These are phyloP conservation scores for Isoetes taiwanensis DNA, from an alignment of 75 land plant species.

Conservation along the genomic window DNA sequence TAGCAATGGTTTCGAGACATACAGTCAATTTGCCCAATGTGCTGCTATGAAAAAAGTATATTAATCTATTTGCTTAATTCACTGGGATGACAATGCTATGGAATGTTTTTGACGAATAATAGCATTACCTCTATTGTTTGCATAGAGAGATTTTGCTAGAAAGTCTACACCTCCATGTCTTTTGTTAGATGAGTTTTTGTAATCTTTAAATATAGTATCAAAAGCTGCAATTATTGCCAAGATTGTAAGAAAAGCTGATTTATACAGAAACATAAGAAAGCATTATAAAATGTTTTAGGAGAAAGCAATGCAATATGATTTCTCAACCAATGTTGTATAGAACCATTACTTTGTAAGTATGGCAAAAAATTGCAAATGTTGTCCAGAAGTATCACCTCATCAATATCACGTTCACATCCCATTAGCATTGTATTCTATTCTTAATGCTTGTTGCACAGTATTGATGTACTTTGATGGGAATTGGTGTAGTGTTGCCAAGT, in stretches of 20 bases:
- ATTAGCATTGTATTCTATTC: constrained; percentile 85
- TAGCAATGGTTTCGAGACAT: too few species aligned
- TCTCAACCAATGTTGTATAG: too few species aligned
- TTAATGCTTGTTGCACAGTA: constrained; percentile 70
- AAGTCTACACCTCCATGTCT: constrained; percentile 52
- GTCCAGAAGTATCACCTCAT: constrained; percentile 61
- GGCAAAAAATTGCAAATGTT: too few species aligned
- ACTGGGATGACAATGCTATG: too few species aligned
- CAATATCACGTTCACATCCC: constrained; percentile 83
- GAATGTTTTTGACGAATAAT: too few species aligned
- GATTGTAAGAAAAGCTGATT: constrained; percentile 77
- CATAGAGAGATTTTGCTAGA: constrained; percentile 66
- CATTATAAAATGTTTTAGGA: too few species aligned
- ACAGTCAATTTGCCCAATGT: too few species aligned
- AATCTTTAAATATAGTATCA: constrained; percentile 62
- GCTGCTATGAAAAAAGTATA: too few species aligned
- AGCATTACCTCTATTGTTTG: constrained; percentile 72
- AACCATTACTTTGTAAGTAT: not conserved
- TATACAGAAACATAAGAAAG: too few species aligned
- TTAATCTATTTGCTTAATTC: too few species aligned
- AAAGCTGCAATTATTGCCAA: constrained; percentile 97
- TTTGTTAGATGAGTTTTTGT: constrained; percentile 37
- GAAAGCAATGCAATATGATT: too few species aligned
- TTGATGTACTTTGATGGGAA: constrained; percentile 93
- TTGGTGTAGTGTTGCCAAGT: constrained; percentile 83